A percentile compares a stretch with the other conserved stretches of the same genome.
Evolutionary conservation across 2,329 filamentous ascomycete genomes (phyloP).

Genomic region (Arthrinium phaeospermum): DNA sequence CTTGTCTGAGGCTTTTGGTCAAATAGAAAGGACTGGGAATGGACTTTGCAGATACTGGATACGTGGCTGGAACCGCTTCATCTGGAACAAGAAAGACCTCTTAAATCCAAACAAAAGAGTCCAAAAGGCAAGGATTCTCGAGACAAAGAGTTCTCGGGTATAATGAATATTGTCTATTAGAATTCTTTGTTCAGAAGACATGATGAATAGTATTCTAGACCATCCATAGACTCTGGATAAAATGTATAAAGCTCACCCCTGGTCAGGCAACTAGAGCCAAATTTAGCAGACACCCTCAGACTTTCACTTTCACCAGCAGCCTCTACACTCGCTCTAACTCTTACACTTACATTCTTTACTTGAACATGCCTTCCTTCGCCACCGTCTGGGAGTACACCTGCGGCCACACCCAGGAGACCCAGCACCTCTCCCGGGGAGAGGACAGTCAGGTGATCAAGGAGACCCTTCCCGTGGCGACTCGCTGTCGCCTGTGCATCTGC

Average conservation of each 20-base stretch:
- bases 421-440: neutral
- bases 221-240: neutral
- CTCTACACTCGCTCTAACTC: neutral
- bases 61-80: neutral
- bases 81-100: neutral
- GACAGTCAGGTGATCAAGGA: neutral
- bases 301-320: neutral
- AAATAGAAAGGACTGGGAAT: neutral
- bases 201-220: neutral
- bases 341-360: neutral
- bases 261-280: neutral
- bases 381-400: neutral
- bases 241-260: neutral
- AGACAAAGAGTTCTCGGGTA: neutral
- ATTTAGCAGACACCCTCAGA: neutral
- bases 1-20: neutral
- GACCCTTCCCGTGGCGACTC: neutral
- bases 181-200: neutral
- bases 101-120: accelerated
- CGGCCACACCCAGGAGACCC: neutral
- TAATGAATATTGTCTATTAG: neutral
- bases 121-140: neutral
- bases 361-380: neutral
- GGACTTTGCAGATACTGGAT: neutral
- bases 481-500: neutral